phyloP scores from a whole-genome alignment of 495 filamentous ascomycete species.

The Glonium stellatum region DNA sequence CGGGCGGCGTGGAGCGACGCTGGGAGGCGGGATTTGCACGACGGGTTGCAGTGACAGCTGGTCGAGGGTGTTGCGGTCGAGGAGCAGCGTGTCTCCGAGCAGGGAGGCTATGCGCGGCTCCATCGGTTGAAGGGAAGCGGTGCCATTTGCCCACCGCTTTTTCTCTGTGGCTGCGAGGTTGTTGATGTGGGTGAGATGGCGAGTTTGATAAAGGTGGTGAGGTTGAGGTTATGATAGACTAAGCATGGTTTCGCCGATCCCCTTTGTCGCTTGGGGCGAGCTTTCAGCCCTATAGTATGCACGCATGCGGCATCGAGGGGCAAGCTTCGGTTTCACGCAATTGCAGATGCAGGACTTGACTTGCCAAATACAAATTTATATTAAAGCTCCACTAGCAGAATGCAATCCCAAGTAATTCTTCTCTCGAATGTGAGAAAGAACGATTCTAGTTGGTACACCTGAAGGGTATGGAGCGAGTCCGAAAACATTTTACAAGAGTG shows the following conservation, averaged over 20 bases:
- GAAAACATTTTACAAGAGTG: neutral
- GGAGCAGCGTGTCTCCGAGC: constrained; percentile 3
- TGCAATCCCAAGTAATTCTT: neutral
- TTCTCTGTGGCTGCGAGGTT: neutral
- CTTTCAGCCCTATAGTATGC: too few relatives aligned
- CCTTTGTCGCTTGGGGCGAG: too few relatives aligned
- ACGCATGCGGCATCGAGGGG: too few relatives aligned
- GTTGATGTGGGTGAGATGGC: neutral
- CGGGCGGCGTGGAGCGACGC: neutral
- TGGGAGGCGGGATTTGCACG: neutral
- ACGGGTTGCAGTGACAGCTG: neutral
- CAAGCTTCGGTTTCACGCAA: too few relatives aligned
- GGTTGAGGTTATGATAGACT: too few relatives aligned
- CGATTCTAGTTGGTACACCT: neutral
- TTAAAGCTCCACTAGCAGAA: too few relatives aligned
- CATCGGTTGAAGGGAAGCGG: constrained; percentile 3
- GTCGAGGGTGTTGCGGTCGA: constrained; percentile 9
- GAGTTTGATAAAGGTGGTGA: too few relatives aligned
- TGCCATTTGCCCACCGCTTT: neutral
- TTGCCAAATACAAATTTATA: too few relatives aligned
- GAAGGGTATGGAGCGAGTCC: neutral
- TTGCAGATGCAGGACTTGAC: too few relatives aligned
- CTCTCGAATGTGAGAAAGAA: neutral
- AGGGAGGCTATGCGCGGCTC: constrained; percentile 23
- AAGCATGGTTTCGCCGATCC: too few relatives aligned